A percentile compares a stretch with the other conserved stretches of the same genome.
Evolutionary conservation across 768 basidiomycete species (phyloP).

Genomic region (Paxillus rubicundulus): DNA sequence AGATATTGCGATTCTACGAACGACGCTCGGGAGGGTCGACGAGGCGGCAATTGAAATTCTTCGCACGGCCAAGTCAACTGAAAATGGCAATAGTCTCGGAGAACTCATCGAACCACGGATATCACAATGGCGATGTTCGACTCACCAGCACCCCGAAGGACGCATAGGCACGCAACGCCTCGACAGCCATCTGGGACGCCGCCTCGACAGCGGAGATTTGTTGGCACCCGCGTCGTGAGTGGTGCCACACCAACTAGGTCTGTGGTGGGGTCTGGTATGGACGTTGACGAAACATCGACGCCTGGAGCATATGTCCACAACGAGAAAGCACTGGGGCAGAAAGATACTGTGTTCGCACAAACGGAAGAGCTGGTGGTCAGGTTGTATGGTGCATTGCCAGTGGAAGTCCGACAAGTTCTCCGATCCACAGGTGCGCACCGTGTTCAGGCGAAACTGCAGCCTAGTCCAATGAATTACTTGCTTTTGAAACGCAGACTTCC

Average conservation of each 20-base stretch:
- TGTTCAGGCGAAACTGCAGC: not conserved
- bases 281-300: constrained; percentile 55
- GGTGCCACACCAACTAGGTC: constrained; percentile 27
- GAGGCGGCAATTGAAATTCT: too few relatives aligned
- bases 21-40: too few relatives aligned
- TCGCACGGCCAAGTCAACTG: too few relatives aligned
- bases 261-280: constrained; percentile 53
- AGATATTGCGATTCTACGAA: too few relatives aligned
- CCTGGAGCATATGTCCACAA: constrained; percentile 36
- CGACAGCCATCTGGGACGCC: constrained; percentile 23
- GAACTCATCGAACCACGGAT: constrained; percentile 1
- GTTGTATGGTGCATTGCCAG: constrained; percentile 67
- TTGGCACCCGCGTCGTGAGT: constrained; percentile 20
- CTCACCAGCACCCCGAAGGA: constrained; percentile 58
- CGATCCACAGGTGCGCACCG: constrained; percentile 54
- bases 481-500: constrained; percentile 55
- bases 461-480: not conserved
- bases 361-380: constrained; percentile 66
- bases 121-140: constrained; percentile 48
- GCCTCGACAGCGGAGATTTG: constrained; percentile 27
- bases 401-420: constrained; percentile 72
- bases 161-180: constrained; percentile 32
- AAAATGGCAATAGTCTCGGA: too few relatives aligned
- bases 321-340: constrained; percentile 35
- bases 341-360: constrained; percentile 57